These are phyloP conservation scores for Talinum fruticosum DNA, from an alignment of 148 eudicot genomes.

Conservation along the genomic window DNA sequence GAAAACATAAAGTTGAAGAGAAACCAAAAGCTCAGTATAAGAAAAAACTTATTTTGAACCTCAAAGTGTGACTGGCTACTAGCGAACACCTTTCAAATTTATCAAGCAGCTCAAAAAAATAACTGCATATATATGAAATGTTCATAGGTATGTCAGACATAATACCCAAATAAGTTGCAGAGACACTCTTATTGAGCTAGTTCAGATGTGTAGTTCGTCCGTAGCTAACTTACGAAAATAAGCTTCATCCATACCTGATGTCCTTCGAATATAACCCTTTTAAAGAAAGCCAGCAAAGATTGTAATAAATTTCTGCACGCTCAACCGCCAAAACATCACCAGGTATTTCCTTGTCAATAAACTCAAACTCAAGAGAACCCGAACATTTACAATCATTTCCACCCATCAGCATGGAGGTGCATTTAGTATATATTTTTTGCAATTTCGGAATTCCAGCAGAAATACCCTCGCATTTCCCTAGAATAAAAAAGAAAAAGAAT, in stretches of 20 bases:
- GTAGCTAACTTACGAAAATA: background rate
- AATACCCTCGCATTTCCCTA: conserved; percentile 57
- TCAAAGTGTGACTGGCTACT: no score
- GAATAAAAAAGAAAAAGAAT: conserved; percentile 12
- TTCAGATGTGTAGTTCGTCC: background rate
- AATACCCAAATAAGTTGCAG: no score
- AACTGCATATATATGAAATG: no score
- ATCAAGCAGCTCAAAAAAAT: no score
- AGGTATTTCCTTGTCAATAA: conserved; percentile 44
- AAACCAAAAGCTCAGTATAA: no score
- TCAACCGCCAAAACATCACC: conserved; percentile 63
- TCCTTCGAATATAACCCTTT: conserved; percentile 37
- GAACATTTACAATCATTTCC: conserved; percentile 46
- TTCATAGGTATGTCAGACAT: no score
- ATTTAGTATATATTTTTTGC: conserved; percentile 42
- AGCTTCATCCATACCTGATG: conserved; percentile 44
- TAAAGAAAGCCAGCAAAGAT: conserved; percentile 53
- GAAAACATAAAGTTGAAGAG: no score
- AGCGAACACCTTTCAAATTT: no score
- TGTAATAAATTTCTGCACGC: conserved; percentile 61
- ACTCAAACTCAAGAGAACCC: conserved; percentile 38
- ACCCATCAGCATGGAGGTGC: conserved; percentile 54
- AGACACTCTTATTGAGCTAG: background rate
- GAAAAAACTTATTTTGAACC: no score
- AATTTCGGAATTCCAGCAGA: conserved; percentile 44